phyloP scores from a whole-genome alignment of 495 filamentous ascomycete species.

The Trichocladium antarcticum region DNA sequence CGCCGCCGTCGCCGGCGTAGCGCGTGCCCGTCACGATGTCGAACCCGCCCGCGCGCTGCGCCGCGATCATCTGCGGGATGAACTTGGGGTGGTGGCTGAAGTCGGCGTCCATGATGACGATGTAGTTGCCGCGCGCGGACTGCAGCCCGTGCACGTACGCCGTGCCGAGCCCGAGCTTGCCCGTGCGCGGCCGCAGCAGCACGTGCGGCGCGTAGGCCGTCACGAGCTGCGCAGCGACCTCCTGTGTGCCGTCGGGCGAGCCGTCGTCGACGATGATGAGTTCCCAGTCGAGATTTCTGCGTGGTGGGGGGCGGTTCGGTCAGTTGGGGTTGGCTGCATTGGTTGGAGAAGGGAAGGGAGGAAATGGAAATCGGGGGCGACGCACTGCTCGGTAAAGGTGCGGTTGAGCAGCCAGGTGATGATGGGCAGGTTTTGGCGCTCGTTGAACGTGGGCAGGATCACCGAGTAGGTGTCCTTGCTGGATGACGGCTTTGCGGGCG shows the following conservation, averaged over 20 bases:
- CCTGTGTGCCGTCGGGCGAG: constrained; percentile 90
- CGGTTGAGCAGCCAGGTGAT: constrained; percentile 85
- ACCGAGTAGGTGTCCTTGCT: constrained; percentile 77
- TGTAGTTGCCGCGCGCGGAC: constrained; percentile 78
- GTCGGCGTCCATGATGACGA: constrained; percentile 99
- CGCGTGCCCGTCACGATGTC: constrained; percentile 96
- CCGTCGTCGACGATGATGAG: constrained; percentile 95
- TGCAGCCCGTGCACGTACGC: constrained; percentile 93
- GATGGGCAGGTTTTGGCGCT: constrained; percentile 91
- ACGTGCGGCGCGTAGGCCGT: constrained; percentile 70
- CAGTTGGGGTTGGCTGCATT: neutral
- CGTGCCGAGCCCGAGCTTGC: constrained; percentile 92
- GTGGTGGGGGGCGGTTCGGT: neutral
- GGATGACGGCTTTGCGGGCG: constrained; percentile 15
- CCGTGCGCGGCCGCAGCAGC: constrained; percentile 70
- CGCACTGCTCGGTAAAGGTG: constrained; percentile 76
- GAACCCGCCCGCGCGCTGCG: constrained; percentile 58
- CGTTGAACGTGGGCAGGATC: constrained; percentile 96
- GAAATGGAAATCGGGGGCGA: neutral
- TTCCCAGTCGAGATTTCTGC: constrained; percentile 91
- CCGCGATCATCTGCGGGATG: constrained; percentile 75
- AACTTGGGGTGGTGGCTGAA: constrained; percentile 98
- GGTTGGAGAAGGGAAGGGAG: neutral
- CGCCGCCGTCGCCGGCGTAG: constrained; percentile 81
- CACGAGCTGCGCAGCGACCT: constrained; percentile 78